These are phyloP conservation scores for Trypanosoma conorhini DNA, from an alignment of 208 protist genomes.

Conservation along the genomic window DNA sequence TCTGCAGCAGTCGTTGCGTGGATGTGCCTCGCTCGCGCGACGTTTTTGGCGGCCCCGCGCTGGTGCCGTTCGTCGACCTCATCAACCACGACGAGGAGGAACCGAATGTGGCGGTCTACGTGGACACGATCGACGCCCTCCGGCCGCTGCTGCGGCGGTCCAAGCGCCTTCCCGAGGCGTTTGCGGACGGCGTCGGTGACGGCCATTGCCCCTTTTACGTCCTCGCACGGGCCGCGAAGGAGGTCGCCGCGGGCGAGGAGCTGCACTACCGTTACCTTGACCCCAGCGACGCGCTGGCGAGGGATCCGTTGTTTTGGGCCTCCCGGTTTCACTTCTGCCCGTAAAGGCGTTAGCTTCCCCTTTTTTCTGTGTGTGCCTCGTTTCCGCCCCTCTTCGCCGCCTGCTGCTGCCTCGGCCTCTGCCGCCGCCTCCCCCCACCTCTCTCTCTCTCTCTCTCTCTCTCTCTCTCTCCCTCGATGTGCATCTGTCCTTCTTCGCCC, in stretches of 20 bases:
- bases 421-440: neutral
- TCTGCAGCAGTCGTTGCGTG: constrained; percentile 74
- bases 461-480: no score
- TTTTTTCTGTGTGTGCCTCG: neutral
- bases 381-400: neutral
- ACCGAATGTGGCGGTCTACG: constrained; percentile 46
- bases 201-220: constrained; percentile 46
- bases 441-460: neutral
- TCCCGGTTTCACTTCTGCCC: constrained; percentile 66
- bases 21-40: constrained; percentile 58
- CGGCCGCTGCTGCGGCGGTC: constrained; percentile 12
- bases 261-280: constrained; percentile 69
- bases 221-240: constrained; percentile 36
- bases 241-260: constrained; percentile 43
- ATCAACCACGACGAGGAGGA: constrained; percentile 62
- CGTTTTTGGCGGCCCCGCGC: constrained; percentile 69
- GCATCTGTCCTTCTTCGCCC: no score
- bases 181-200: neutral
- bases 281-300: constrained; percentile 6
- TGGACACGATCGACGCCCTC: constrained; percentile 25
- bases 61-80: constrained; percentile 79
- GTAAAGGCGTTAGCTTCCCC: neutral
- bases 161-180: constrained; percentile 24
- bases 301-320: constrained; percentile 62
- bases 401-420: neutral